These are phyloP conservation scores for Elsinoe australis DNA, from an alignment of 2,329 filamentous ascomycete genomes.

Conservation along the genomic window DNA sequence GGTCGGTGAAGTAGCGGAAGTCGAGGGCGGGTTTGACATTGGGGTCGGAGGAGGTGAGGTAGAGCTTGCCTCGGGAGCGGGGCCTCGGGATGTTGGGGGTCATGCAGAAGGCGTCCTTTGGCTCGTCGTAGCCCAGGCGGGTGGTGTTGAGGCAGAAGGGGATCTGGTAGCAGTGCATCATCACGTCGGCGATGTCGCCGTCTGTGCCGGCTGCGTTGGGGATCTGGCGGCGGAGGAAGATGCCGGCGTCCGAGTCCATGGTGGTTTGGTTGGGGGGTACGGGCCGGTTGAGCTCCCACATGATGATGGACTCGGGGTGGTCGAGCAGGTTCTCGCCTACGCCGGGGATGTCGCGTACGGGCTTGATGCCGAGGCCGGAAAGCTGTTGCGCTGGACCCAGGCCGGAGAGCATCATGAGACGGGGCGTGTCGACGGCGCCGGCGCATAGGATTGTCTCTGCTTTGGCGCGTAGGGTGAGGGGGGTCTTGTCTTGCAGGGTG, in stretches of 20 bases:
- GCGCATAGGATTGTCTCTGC: conserved; percentile 73
- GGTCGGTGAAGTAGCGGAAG: conserved; percentile 84
- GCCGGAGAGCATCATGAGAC: conserved; percentile 50
- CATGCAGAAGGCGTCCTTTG: conserved; percentile 81
- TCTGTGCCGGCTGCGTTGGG: conserved; percentile 62
- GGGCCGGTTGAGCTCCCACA: conserved; percentile 73
- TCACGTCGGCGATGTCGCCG: conserved; percentile 71
- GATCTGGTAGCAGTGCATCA: conserved; percentile 98
- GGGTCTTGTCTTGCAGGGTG: conserved; percentile 53
- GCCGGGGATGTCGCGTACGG: conserved; percentile 53
- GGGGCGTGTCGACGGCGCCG: conserved; percentile 73
- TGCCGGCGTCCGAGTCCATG: conserved; percentile 83
- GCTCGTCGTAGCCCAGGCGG: conserved; percentile 63
- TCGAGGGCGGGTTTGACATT: conserved; percentile 73
- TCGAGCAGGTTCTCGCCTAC: conserved; percentile 58
- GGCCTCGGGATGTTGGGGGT: conserved; percentile 84
- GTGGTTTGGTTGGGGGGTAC: conserved; percentile 74
- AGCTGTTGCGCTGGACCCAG: conserved; percentile 44
- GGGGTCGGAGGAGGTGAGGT: conserved; percentile 68
- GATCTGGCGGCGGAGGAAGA: conserved; percentile 74
- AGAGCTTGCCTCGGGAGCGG: conserved; percentile 67
- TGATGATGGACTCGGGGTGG: conserved; percentile 59
- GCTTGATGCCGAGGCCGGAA: conserved; percentile 41
- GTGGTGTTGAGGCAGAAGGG: conserved; percentile 82
- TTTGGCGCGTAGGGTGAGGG: conserved; percentile 52